phyloP scores from a whole-genome alignment of 108 stramenopile genomes.

The Cylindrotheca fusiformis region DNA sequence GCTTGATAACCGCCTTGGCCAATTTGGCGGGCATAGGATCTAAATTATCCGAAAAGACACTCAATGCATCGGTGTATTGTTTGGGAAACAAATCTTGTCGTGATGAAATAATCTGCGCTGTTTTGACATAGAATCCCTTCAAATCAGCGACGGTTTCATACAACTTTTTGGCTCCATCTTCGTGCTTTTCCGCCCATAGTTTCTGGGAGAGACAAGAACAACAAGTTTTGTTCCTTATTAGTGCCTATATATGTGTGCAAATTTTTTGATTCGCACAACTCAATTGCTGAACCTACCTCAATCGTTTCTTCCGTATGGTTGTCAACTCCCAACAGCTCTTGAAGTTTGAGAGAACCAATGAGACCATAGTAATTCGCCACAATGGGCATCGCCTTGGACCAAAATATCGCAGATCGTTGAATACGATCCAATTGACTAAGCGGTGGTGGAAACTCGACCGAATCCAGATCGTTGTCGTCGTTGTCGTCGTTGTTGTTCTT shows the following conservation, averaged over 20 bases:
- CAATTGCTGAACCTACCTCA: slow-evolving; percentile 29
- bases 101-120: slow-evolving; percentile 59
- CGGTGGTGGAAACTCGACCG: slow-evolving; percentile 74
- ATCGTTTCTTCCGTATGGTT: slow-evolving; percentile 52
- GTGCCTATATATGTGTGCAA: too few relatives aligned
- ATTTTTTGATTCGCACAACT: too few relatives aligned
- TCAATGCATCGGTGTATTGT: slow-evolving; percentile 85
- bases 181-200: slow-evolving; percentile 71
- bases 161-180: slow-evolving; percentile 72
- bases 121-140: slow-evolving; percentile 96
- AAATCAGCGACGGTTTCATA: slow-evolving; percentile 74
- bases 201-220: slow-evolving; percentile 10
- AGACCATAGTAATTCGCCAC: slow-evolving; percentile 74
- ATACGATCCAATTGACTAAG: slow-evolving; percentile 58
- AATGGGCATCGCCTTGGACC: slow-evolving; percentile 74
- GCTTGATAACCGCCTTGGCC: slow-evolving; percentile 67
- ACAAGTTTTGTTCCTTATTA: too few relatives aligned
- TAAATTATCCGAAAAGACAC: slow-evolving; percentile 82
- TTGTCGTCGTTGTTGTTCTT: not conserved
- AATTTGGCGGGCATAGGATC: slow-evolving; percentile 84
- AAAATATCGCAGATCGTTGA: slow-evolving; percentile 76
- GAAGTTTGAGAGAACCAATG: slow-evolving; percentile 54
- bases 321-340: slow-evolving; percentile 60
- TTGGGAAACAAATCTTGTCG: slow-evolving; percentile 88
- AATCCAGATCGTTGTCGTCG: slow-evolving; percentile 9